Evolutionary conservation across 1,284 basidiomycete species (phyloP).

Genomic region (Polyporus tsugae): DNA sequence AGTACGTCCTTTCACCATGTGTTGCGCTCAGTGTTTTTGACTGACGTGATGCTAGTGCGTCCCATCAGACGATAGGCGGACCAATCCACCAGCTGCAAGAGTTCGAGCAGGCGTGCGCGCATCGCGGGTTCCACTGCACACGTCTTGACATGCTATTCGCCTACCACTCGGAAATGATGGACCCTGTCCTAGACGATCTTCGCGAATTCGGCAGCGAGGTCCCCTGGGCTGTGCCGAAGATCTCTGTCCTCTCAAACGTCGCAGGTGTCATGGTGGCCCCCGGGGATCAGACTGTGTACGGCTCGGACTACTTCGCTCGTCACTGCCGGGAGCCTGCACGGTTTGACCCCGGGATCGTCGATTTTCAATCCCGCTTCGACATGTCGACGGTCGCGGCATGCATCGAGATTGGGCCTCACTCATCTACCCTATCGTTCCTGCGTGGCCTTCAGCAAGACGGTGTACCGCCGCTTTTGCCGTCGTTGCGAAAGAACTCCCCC

Average conservation of each 20-base stretch:
- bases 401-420: constrained; percentile 74
- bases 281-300: constrained; percentile 58
- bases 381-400: constrained; percentile 51
- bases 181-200: constrained; percentile 59
- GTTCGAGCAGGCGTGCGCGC: constrained; percentile 53
- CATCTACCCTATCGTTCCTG: constrained; percentile 63
- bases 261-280: constrained; percentile 59
- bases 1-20: constrained; percentile 24
- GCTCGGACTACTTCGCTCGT: constrained; percentile 59
- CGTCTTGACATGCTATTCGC: constrained; percentile 65
- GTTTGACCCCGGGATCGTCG: constrained; percentile 58
- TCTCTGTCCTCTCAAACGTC: constrained; percentile 69
- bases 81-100: constrained; percentile 49
- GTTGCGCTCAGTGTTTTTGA: not conserved
- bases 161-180: constrained; percentile 71
- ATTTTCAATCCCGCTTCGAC: constrained; percentile 44
- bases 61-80: constrained; percentile 66
- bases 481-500: constrained; percentile 55
- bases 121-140: constrained; percentile 48
- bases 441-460: constrained; percentile 20
- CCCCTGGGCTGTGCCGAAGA: constrained; percentile 52
- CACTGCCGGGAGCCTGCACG: constrained; percentile 70
- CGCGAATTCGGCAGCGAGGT: constrained; percentile 47
- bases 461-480: constrained; percentile 51
- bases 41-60: constrained; percentile 42